Conservation (phyloP, 2,329 filamentous ascomycete genomes). For the Fusarium sp. region DNA sequence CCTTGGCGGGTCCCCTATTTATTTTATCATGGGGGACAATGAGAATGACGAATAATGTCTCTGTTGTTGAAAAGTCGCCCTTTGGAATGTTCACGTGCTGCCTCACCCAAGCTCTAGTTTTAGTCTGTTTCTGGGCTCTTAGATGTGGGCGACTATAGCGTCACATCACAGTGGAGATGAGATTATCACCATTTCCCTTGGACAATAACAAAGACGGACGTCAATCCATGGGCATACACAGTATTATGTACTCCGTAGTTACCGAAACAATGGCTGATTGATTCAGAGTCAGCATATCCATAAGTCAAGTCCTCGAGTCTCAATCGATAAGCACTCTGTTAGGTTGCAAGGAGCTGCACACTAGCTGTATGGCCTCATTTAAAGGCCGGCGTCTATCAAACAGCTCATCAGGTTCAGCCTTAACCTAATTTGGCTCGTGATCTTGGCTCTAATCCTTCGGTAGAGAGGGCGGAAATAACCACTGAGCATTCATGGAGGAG, state of each 20-base stretch:
- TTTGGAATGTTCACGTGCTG: conserved; percentile 33
- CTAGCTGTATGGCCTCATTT: background rate
- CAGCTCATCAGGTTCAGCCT: background rate
- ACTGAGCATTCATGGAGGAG: conserved; percentile 20
- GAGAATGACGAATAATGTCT: conserved; percentile 16
- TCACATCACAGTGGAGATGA: conserved; percentile 2
- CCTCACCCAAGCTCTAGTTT: conserved; percentile 6
- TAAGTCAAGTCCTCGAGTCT: background rate
- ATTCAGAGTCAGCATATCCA: background rate
- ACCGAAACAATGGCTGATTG: background rate
- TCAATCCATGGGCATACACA: background rate
- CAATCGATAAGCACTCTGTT: background rate
- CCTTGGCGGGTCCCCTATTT: conserved; percentile 36
- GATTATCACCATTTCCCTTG: background rate
- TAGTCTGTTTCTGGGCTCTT: conserved; percentile 1
- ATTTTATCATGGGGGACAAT: background rate
- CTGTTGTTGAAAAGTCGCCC: conserved; percentile 4
- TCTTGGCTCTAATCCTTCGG: background rate
- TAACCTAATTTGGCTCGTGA: background rate
- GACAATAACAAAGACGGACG: background rate
- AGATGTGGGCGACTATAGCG: background rate
- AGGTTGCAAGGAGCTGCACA: no score
- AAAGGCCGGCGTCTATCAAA: background rate
- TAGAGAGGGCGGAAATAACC: background rate
- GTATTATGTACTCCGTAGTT: no score